A percentile compares a stretch with the other conserved stretches of the same genome.
Evolutionary conservation across 2,329 filamentous ascomycete genomes (phyloP).

Genomic region (Fusarium agapanthi): DNA sequence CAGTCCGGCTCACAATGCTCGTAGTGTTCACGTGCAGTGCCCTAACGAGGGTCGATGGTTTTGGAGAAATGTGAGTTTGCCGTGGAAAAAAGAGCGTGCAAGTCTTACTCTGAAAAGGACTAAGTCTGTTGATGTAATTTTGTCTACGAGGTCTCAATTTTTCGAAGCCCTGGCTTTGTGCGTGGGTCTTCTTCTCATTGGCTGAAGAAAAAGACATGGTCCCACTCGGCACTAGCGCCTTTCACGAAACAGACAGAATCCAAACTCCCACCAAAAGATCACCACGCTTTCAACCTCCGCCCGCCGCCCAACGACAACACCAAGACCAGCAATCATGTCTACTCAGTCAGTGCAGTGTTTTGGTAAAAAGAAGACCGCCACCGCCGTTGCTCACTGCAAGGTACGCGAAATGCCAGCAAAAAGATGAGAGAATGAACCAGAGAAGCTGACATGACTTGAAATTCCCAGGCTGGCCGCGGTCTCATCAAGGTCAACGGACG

Average conservation of each 20-base stretch:
- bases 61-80: neutral
- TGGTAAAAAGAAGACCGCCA: constrained; percentile 97
- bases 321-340: constrained; percentile 70
- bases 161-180: neutral
- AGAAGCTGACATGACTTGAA: constrained; percentile 44
- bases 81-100: neutral
- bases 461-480: constrained; percentile 62
- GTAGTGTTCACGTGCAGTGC: neutral
- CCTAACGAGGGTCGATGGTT: neutral
- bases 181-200: neutral
- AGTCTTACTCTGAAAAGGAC: neutral
- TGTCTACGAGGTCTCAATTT: neutral
- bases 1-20: neutral
- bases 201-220: neutral
- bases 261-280: constrained; percentile 14
- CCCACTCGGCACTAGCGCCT: neutral
- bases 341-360: constrained; percentile 93
- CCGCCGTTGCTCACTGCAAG: constrained; percentile 92
- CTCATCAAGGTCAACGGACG: constrained; percentile 99
- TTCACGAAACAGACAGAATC: constrained; percentile 8
- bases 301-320: constrained; percentile 10
- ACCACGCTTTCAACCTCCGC: constrained; percentile 7
- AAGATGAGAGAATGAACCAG: neutral
- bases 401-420: constrained; percentile 55
- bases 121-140: neutral